These are phyloP conservation scores for Dactylellina sp. DNA, from an alignment of 2,329 filamentous ascomycete genomes.

Conservation along the genomic window DNA sequence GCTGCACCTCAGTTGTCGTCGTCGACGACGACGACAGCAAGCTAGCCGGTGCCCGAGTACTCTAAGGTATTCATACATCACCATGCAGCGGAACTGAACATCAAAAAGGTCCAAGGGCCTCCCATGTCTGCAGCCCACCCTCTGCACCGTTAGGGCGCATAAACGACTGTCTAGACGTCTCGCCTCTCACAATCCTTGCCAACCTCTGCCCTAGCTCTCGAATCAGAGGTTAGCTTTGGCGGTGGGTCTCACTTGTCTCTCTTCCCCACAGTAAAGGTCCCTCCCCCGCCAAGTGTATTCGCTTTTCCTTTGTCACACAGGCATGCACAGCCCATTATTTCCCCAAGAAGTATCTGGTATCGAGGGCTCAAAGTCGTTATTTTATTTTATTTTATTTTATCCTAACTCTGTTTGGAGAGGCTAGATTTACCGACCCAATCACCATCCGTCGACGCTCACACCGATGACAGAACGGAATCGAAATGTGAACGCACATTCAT, in stretches of 20 bases:
- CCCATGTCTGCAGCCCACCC: conserved; percentile 4
- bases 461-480: conserved; percentile 15
- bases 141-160: conserved; percentile 34
- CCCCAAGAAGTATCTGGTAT: not conserved
- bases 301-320: not conserved
- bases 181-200: conserved; percentile 47
- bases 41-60: too few species aligned
- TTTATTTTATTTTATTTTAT: not conserved
- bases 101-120: conserved; percentile 3
- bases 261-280: conserved; percentile 37
- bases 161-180: conserved; percentile 36
- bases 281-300: conserved; percentile 41
- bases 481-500: conserved; percentile 1
- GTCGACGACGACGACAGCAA: too few species aligned
- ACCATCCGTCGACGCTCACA: not conserved
- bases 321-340: conserved; percentile 3
- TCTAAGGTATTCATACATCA: conserved; percentile 11
- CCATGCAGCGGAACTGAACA: conserved; percentile 26
- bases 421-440: conserved; percentile 56
- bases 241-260: conserved; percentile 18
- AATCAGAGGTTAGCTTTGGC: conserved; percentile 13
- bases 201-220: conserved; percentile 1
- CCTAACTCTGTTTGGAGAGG: conserved; percentile 8
- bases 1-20: too few species aligned
- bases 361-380: too few species aligned